Percentiles rank a stretch among this genome's conserved stretches.
Conservation (phyloP, 495 filamentous ascomycete species). For the Podospora appendiculata region DNA sequence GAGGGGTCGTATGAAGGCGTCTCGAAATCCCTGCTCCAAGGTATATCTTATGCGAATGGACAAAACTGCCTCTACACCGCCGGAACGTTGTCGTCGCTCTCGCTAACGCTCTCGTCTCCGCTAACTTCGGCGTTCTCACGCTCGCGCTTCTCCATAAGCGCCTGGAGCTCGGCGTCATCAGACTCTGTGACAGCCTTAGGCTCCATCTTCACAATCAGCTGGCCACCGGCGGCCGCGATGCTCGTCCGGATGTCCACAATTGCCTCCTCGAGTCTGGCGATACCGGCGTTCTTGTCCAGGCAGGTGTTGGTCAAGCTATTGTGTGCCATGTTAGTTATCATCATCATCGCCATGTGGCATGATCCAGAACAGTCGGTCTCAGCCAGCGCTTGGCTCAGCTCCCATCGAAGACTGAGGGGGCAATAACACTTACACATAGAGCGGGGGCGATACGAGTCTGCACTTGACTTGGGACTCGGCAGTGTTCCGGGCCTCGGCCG, state of each 20-base stretch:
- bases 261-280: conserved; percentile 73
- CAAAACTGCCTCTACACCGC: conserved; percentile 25
- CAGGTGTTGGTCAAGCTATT: conserved; percentile 70
- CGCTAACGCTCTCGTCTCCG: conserved; percentile 89
- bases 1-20: neutral
- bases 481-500: conserved; percentile 83
- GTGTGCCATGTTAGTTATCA: neutral
- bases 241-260: conserved; percentile 74
- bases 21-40: neutral
- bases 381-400: neutral
- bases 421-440: conserved; percentile 58
- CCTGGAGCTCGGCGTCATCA: conserved; percentile 92
- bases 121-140: conserved; percentile 95
- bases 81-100: conserved; percentile 72
- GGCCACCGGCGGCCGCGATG: conserved; percentile 68
- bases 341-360: neutral
- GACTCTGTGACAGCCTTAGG: conserved; percentile 98
- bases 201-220: conserved; percentile 87
- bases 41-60: neutral
- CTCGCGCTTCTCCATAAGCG: conserved; percentile 98
- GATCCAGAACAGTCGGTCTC: neutral
- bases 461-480: conserved; percentile 91
- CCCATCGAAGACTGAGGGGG: conserved; percentile 3
- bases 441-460: conserved; percentile 86
- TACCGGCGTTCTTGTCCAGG: conserved; percentile 82